phyloP scores from a whole-genome alignment of 257 asterid species.

The Cynanchum wilfordii region DNA sequence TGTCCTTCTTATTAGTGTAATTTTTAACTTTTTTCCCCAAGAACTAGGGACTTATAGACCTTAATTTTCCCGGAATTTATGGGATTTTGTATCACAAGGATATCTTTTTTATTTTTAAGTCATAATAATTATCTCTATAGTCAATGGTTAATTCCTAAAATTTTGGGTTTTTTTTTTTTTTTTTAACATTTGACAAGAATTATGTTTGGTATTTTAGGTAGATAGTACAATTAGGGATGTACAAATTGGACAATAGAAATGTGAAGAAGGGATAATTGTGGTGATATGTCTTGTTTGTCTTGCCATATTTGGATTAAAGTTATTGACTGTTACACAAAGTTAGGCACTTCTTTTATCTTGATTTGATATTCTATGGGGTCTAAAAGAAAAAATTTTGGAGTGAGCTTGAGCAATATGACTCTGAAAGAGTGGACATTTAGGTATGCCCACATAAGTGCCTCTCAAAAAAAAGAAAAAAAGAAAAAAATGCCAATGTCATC shows the following conservation, averaged over 20 bases:
- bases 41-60: neutral
- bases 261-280: neutral
- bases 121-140: neutral
- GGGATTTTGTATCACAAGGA: conserved; percentile 19
- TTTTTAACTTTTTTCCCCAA: conserved; percentile 9
- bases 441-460: neutral
- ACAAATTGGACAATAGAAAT: neutral
- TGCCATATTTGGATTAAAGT: conserved; percentile 9
- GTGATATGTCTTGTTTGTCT: conserved; percentile 12
- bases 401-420: neutral
- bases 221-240: neutral
- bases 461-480: neutral
- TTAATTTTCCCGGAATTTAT: conserved; percentile 30
- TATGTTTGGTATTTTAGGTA: no score
- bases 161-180: neutral
- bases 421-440: neutral
- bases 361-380: conserved; percentile 8
- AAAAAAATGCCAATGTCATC: neutral
- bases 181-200: neutral
- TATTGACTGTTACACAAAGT: conserved; percentile 5
- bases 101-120: neutral
- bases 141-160: neutral
- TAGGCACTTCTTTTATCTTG: neutral
- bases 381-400: neutral
- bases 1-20: conserved; percentile 10